phyloP scores from a whole-genome alignment of 106 monocot genomes.

The Acorus calamus region DNA sequence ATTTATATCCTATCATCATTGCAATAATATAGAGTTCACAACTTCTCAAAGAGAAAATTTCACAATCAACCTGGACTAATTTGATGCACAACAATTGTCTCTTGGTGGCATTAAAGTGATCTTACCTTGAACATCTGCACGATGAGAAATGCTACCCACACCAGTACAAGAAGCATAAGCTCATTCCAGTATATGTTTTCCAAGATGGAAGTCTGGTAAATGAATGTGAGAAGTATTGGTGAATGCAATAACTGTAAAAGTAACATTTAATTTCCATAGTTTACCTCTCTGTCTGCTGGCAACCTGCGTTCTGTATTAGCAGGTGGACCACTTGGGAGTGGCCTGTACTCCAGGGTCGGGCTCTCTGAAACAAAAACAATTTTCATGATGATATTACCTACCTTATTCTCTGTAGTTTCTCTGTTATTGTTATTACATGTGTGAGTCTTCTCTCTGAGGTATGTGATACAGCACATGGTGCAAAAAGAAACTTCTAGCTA shows the following conservation, averaged over 20 bases:
- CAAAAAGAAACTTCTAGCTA: too few species aligned
- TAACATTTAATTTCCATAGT: not conserved
- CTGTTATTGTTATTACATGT: too few species aligned
- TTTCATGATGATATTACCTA: too few species aligned
- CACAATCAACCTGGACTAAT: not conserved
- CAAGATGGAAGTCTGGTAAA: constrained; percentile 27
- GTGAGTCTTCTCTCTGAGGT: too few species aligned
- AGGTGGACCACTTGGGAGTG: constrained; percentile 11
- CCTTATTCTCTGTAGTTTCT: too few species aligned
- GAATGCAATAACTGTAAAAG: too few species aligned
- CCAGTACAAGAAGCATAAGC: constrained; percentile 31
- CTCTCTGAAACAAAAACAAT: constrained; percentile 4
- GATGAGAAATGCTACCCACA: constrained; percentile 52
- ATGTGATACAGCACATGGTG: too few species aligned
- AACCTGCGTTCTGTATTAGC: constrained; percentile 9
- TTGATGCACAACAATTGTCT: too few species aligned
- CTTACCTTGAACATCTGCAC: constrained; percentile 43
- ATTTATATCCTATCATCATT: too few species aligned
- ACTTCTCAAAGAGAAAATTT: not conserved
- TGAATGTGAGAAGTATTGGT: too few species aligned
- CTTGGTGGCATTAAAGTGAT: not conserved
- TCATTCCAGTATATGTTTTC: constrained; percentile 56
- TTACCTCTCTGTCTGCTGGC: constrained; percentile 24
- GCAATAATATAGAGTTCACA: not conserved
- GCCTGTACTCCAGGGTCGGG: constrained; percentile 30